Percentiles rank a stretch among this genome's conserved stretches.
Conservation (phyloP, 2,329 filamentous ascomycete species). For the Exophiala calicioides region DNA sequence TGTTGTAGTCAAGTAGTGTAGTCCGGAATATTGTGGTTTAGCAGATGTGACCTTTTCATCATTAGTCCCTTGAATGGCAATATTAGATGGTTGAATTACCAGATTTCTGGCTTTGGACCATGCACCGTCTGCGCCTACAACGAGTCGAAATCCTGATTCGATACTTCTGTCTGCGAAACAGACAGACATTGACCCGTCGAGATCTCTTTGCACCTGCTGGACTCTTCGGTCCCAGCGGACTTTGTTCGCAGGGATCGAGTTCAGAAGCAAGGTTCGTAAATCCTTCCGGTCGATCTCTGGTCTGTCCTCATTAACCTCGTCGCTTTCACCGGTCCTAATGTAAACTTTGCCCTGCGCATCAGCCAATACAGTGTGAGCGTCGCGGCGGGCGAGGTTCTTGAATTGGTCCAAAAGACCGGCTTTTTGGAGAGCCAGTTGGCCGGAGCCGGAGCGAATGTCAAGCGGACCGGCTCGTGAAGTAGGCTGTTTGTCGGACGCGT, state of each 20-base stretch:
- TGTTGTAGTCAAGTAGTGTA: conserved; percentile 33
- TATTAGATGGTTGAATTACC: conserved; percentile 26
- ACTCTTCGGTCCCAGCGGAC: conserved; percentile 39
- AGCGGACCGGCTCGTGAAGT: conserved; percentile 30
- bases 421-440: conserved; percentile 29
- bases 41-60: conserved; percentile 35
- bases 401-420: conserved; percentile 31
- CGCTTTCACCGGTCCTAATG: conserved; percentile 27
- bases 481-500: conserved; percentile 25
- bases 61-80: background rate
- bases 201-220: conserved; percentile 24
- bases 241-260: conserved; percentile 36
- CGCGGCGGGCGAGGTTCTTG: conserved; percentile 25
- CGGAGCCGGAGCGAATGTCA: conserved; percentile 28
- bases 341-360: conserved; percentile 2
- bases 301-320: conserved; percentile 26
- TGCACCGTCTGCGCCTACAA: conserved; percentile 53
- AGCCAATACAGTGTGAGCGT: conserved; percentile 18
- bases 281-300: conserved; percentile 47
- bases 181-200: conserved; percentile 29
- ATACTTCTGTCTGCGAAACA: conserved; percentile 35
- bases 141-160: conserved; percentile 43
- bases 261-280: conserved; percentile 41
- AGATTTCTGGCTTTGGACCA: conserved; percentile 44
- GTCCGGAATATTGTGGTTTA: conserved; percentile 38